Percentiles rank a stretch among this genome's conserved stretches.
Evolutionary conservation across 2,329 filamentous ascomycete species (phyloP).

Genomic region (Hypomyces perniciosus): DNA sequence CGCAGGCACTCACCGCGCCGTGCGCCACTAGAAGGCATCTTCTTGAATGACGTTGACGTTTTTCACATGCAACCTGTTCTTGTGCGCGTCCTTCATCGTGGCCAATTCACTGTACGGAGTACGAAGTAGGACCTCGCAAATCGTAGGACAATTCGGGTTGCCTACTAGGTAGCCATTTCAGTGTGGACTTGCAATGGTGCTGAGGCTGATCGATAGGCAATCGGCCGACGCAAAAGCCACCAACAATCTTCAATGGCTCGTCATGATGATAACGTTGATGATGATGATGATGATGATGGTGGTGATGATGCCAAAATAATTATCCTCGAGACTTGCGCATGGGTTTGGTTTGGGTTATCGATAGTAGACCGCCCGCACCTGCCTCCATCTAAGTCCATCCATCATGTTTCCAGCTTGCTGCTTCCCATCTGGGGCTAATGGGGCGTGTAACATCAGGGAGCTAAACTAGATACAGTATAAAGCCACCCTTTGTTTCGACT

Average conservation of each 20-base stretch:
- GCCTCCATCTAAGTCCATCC: background rate
- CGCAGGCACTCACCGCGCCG: slow-evolving; percentile 4
- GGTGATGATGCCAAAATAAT: background rate
- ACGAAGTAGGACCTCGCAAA: no score
- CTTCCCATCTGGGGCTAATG: background rate
- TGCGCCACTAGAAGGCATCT: slow-evolving; percentile 9
- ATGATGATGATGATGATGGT: background rate
- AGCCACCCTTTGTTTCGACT: slow-evolving; percentile 8
- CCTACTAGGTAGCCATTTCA: no score
- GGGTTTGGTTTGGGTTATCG: background rate
- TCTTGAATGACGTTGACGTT: slow-evolving; percentile 11
- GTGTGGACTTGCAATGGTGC: background rate
- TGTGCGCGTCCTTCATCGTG: no score
- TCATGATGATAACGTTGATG: background rate
- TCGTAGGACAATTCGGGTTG: no score
- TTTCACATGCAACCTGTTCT: slow-evolving; percentile 4
- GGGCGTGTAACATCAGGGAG: background rate
- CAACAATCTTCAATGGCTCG: background rate
- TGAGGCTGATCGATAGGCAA: background rate
- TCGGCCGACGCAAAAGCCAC: background rate
- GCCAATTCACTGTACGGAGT: no score
- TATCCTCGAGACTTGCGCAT: background rate
- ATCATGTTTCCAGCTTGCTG: background rate
- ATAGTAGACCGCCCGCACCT: background rate
- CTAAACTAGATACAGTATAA: slow-evolving; percentile 5